Base-by-base conservation (phyloP, 805 yeast genomes). In the Maudiozyma barnettii region DNA sequence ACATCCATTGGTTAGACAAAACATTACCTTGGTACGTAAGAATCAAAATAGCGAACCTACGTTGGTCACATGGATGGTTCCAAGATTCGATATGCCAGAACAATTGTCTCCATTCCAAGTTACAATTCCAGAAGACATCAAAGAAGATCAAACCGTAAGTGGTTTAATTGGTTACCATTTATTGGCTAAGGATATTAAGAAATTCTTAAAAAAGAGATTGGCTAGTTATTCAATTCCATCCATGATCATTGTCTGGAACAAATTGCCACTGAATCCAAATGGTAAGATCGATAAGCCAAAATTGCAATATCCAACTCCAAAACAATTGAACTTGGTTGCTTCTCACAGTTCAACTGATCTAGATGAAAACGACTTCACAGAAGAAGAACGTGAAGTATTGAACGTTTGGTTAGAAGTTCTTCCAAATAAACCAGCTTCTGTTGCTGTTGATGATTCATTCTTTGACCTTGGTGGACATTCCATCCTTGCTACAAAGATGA, bases 391-490 rank as follows among this genome's bases (percentile, higher is more conserved):
- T 1, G 70, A 77, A 50, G 77, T 93, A 39, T 78, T 84, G 52
- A 90, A 89, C 48, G 66, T 93, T 50, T 93, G 99, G 99, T 68
- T 84, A 45, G 76, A 75, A 22, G 83, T 93, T 12, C 74, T 93
- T 55, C 98, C 98, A 39, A 84, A 80, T 54, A 76, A 79, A 52
- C 96, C 97, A 6, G 83, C 91, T 1, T 69, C 84, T 2, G 75
- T 89, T 39, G 73, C 82, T 29, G 82, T 83, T 31, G 76, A 77
- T 2, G 99, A 93, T 64, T 85, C 95, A 1, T 93, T 93, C 77
- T 93, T 93, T 60, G 99, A 93, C 62, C 71, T 95, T 45, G 99
- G 99, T 49, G 99, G 99, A 2, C 99, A 93, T 67, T 91, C 98
- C 1, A 91, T 93, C 58, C 72, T 93, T 52, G 98, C 98, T 7